Conservation (phyloP, 495 filamentous ascomycete genomes). For the Tuber indicum region DNA sequence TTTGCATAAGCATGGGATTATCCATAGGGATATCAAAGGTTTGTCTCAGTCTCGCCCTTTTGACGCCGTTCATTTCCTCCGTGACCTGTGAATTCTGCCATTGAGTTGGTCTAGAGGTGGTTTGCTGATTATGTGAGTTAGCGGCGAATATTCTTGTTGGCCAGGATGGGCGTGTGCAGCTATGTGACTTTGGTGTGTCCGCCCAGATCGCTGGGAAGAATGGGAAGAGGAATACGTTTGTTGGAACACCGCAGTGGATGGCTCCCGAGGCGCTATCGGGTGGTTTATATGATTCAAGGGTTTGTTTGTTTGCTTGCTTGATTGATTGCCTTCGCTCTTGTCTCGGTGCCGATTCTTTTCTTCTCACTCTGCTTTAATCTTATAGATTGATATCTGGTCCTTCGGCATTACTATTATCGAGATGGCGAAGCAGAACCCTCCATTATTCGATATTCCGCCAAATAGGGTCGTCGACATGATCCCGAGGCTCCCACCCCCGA, state of each 20-base stretch:
- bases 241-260: conserved; percentile 97
- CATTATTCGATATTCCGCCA: conserved; percentile 51
- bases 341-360: neutral
- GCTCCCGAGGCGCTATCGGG: conserved; percentile 73
- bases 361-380: neutral
- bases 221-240: conserved; percentile 85
- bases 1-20: conserved; percentile 85
- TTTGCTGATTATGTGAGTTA: conserved; percentile 34
- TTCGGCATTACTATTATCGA: conserved; percentile 87
- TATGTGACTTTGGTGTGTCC: conserved; percentile 95
- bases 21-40: conserved; percentile 96
- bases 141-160: conserved; percentile 85
- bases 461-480: conserved; percentile 51
- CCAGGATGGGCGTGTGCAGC: conserved; percentile 76
- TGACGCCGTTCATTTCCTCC: neutral
- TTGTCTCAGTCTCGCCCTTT: conserved; percentile 15
- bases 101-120: neutral
- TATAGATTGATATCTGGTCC: conserved; percentile 86
- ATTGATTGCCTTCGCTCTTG: neutral
- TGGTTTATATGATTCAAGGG: conserved; percentile 53
- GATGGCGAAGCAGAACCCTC: conserved; percentile 82
- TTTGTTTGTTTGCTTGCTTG: conserved; percentile 11
- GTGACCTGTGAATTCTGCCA: neutral
- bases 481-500: conserved; percentile 49
- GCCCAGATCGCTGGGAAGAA: conserved; percentile 74